phyloP scores from a whole-genome alignment of 2,329 filamentous ascomycete species.

The Knoxdaviesia proteae region DNA sequence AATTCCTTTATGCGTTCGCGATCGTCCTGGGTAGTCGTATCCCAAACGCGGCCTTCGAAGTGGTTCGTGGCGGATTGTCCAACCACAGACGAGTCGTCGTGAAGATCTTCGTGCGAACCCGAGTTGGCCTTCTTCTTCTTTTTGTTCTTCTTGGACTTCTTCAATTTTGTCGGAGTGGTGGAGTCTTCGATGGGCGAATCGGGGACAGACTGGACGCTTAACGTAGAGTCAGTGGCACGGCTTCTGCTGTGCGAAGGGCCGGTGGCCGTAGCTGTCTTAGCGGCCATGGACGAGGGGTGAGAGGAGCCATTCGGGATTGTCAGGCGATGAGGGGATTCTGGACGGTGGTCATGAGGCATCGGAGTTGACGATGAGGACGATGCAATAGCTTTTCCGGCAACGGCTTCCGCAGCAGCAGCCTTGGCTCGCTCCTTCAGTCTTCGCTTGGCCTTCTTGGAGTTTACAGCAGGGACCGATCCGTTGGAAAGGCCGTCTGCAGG shows the following conservation, averaged over 20 bases:
- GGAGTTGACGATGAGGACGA: neutral
- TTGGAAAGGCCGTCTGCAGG: conserved; percentile 5
- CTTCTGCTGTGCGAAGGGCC: too few relatives aligned
- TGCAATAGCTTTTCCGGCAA: conserved; percentile 3
- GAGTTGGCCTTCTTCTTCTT: conserved; percentile 41
- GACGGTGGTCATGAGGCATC: neutral
- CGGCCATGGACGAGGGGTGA: neutral
- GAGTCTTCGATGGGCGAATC: too few relatives aligned
- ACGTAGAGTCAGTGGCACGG: too few relatives aligned
- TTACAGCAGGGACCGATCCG: conserved; percentile 33
- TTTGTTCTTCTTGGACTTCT: conserved; percentile 37
- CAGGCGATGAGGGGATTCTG: neutral
- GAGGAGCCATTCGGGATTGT: neutral
- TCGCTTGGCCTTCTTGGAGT: conserved; percentile 90
- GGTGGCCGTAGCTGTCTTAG: conserved; percentile 13
- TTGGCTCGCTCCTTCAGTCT: conserved; percentile 67
- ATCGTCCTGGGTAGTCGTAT: conserved; percentile 83
- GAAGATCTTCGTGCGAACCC: conserved; percentile 7
- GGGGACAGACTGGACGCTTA: too few relatives aligned
- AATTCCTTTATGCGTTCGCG: conserved; percentile 96
- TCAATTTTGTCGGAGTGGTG: too few relatives aligned
- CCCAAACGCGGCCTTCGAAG: conserved; percentile 51
- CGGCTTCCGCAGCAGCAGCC: conserved; percentile 22
- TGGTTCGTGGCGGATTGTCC: neutral
- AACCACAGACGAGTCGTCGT: conserved; percentile 5